Evolutionary conservation across 2,329 filamentous ascomycete genomes (phyloP).

Genomic region (Macrophomina phaseolina): DNA sequence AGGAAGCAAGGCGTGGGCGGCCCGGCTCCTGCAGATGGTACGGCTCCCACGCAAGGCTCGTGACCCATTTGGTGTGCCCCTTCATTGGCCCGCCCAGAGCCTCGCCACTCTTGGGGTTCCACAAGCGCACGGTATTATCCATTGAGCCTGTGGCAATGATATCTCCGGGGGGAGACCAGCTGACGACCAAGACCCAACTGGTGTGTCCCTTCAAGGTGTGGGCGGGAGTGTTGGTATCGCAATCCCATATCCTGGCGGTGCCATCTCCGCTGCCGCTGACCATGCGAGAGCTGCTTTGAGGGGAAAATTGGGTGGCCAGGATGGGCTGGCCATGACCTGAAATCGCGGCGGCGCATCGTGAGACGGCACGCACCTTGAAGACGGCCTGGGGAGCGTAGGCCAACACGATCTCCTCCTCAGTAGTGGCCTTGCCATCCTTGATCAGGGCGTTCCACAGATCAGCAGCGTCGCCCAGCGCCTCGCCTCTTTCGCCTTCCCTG

Average conservation of each 20-base stretch:
- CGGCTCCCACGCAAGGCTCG: slow-evolving; percentile 88
- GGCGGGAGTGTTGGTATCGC: slow-evolving; percentile 87
- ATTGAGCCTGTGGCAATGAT: slow-evolving; percentile 88
- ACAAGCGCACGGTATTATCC: slow-evolving; percentile 89
- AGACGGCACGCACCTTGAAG: slow-evolving; percentile 90
- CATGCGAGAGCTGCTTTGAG: slow-evolving; percentile 74
- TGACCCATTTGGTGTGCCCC: slow-evolving; percentile 90
- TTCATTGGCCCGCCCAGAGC: slow-evolving; percentile 73
- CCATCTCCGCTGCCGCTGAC: slow-evolving; percentile 91
- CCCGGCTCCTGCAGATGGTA: slow-evolving; percentile 79
- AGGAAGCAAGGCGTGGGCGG: slow-evolving; percentile 81
- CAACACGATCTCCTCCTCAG: slow-evolving; percentile 23
- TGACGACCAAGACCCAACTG: slow-evolving; percentile 86
- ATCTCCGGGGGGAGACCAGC: slow-evolving; percentile 83
- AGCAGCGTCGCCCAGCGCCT: slow-evolving; percentile 53
- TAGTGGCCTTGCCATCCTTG: slow-evolving; percentile 41
- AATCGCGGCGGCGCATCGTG: slow-evolving; percentile 85
- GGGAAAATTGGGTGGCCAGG: slow-evolving; percentile 83
- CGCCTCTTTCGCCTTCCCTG: slow-evolving; percentile 35
- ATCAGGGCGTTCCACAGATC: slow-evolving; percentile 50
- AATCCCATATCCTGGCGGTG: slow-evolving; percentile 92
- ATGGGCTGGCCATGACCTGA: slow-evolving; percentile 93
- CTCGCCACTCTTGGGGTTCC: slow-evolving; percentile 83
- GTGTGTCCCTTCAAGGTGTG: slow-evolving; percentile 86
- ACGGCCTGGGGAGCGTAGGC: slow-evolving; percentile 77